Evolutionary conservation across 257 asterid species (phyloP), one percentile per base, ranked within the genome.

Genomic region (Lantana camara): DNA sequence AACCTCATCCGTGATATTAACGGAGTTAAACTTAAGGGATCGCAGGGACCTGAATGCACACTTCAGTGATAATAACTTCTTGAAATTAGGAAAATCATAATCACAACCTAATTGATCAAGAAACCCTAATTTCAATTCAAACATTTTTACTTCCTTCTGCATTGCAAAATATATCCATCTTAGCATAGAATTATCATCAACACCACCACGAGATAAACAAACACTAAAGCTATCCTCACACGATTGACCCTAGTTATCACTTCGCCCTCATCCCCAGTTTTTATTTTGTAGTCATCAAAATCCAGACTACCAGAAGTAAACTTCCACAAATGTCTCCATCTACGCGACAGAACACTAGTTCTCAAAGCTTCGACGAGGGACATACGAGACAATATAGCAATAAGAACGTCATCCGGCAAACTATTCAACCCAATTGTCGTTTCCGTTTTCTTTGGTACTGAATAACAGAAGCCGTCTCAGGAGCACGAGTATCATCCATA

Each of bases 321-420:
- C 49, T 10, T 48, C 59, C 68, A 63, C 29, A 63, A 49, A 52
- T 63, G 13, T 35, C 30, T 48, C 68, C 68, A 63, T 29, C 48
- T 35, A 48, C 4, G 27, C 7, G 68, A 63, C 12, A 63, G 49
- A 32, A 48, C 20, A 21, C 68, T 47, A 6, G 68, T 63, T 2
- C 68, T 51, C 2, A 7, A 20, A 63, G 59, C 59, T 47, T 63
- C 68, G 22, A 47, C 48, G 22, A 48, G 20, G 20, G 20, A 11
- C 42, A 63, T 11, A 48, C 23, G n/a, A 48, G 68, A 63, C 42
- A 63, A 8, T 21, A 63, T 49, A 20, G n/a, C 34, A 19, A 63
- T 21, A 21, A 63, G 47, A 8, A 63, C 24, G 7, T 63, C 68
- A 63, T 63, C 68, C 3, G 57, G 57, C 16, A 63, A 50, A 5